phyloP scores from a whole-genome alignment of 2,329 filamentous ascomycete species.

The Aspergillus fumigatiaffinis region DNA sequence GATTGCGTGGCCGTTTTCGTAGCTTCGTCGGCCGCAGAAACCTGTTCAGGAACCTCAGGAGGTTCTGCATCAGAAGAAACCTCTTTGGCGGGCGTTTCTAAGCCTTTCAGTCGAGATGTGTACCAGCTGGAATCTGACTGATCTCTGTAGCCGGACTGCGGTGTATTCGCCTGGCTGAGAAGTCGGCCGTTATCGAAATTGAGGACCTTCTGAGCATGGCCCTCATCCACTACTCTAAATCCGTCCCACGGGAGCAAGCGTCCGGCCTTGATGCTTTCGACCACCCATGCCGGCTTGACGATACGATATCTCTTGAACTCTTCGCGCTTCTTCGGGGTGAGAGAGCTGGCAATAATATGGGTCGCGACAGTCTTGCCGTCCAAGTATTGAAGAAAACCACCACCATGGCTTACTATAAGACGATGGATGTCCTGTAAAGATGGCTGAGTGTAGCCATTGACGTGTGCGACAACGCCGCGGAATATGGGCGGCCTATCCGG shows the following conservation, averaged over 20 bases:
- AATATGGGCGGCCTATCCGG: conserved; percentile 78
- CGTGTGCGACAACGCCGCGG: conserved; percentile 82
- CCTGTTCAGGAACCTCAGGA: conserved; percentile 3
- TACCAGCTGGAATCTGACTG: conserved; percentile 84
- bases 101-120: conserved; percentile 60
- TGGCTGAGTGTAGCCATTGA: conserved; percentile 95
- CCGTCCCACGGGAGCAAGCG: conserved; percentile 79
- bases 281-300: conserved; percentile 91
- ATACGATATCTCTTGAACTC: conserved; percentile 87
- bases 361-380: conserved; percentile 93
- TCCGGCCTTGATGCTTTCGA: conserved; percentile 80
- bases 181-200: conserved; percentile 61
- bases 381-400: conserved; percentile 88
- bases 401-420: conserved; percentile 88
- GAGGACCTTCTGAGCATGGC: conserved; percentile 74
- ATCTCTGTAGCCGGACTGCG: conserved; percentile 66
- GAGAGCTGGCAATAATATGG: conserved; percentile 85
- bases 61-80: conserved; percentile 10
- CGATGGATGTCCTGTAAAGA: conserved; percentile 83
- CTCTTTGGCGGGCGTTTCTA: conserved; percentile 24
- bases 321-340: conserved; percentile 88
- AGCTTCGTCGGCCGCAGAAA: conserved; percentile 19
- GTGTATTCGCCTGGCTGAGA: conserved; percentile 61
- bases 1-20: conserved; percentile 36
- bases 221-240: conserved; percentile 82